These are phyloP conservation scores for Adansonia digitata DNA, from an alignment of 345 rosid species.

Conservation along the genomic window DNA sequence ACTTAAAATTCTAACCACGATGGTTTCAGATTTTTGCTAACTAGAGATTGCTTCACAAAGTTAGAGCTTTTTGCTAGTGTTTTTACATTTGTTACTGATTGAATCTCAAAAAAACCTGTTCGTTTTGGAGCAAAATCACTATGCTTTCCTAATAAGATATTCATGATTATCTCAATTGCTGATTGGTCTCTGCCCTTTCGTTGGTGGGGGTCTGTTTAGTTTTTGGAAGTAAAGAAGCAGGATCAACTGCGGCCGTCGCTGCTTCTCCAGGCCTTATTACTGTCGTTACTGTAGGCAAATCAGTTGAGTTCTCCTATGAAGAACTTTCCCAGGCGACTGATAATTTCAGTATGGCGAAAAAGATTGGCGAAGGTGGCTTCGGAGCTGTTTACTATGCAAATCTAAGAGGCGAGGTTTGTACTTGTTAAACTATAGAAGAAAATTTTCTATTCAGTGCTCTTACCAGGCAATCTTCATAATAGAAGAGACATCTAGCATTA, in stretches of 20 bases:
- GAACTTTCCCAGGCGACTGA: constrained; percentile 89
- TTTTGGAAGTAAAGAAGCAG: constrained; percentile 29
- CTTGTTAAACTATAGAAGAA: constrained; percentile 9
- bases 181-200: constrained; percentile 22
- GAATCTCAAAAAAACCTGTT: background rate
- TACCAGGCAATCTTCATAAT: no score
- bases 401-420: constrained; percentile 89
- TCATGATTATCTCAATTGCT: background rate
- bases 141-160: background rate
- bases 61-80: background rate
- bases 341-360: constrained; percentile 74
- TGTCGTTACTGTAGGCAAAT: constrained; percentile 75
- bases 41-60: background rate
- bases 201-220: constrained; percentile 24
- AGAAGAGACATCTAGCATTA: no score
- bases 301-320: constrained; percentile 82
- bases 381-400: constrained; percentile 90
- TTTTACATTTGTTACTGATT: background rate
- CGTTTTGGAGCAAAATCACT: background rate
- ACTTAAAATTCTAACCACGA: no score
- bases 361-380: constrained; percentile 92
- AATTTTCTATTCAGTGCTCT: background rate
- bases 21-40: background rate
- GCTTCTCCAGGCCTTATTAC: constrained; percentile 40
- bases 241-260: constrained; percentile 20